These are phyloP conservation scores for Botryotinia convoluta DNA, from an alignment of 2,329 filamentous ascomycete species.

Conservation along the genomic window DNA sequence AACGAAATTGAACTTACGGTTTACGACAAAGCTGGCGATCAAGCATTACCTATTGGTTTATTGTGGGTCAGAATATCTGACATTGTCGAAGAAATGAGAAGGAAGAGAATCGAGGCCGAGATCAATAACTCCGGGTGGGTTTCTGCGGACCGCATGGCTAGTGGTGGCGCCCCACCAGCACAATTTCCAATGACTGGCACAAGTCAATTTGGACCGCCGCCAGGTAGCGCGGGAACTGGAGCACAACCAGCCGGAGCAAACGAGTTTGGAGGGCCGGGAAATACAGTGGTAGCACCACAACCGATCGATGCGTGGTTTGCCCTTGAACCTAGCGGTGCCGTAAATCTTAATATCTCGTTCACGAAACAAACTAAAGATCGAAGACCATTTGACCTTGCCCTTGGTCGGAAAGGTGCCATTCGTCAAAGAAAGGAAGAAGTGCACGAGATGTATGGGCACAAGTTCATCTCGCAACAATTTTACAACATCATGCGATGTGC, in stretches of 20 bases:
- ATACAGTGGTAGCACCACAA: conserved; percentile 42
- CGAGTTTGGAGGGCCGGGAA: conserved; percentile 37
- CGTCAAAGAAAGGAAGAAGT: conserved; percentile 97
- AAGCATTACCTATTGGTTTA: conserved; percentile 88
- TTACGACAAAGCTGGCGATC: conserved; percentile 91
- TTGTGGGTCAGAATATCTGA: conserved; percentile 96
- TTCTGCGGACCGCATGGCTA: conserved; percentile 90
- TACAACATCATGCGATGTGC: conserved; percentile 99
- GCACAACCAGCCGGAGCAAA: conserved; percentile 22
- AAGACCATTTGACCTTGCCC: conserved; percentile 79
- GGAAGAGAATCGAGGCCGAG: conserved; percentile 95
- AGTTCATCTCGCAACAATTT: conserved; percentile 97
- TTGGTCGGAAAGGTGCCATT: conserved; percentile 92
- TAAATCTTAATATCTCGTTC: conserved; percentile 89
- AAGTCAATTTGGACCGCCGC: conserved; percentile 46
- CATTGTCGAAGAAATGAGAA: conserved; percentile 94
- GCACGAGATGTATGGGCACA: conserved; percentile 98
- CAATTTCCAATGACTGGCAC: conserved; percentile 58
- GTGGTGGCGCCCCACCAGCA: conserved; percentile 48
- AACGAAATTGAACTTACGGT: conserved; percentile 98
- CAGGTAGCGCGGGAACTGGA: conserved; percentile 40
- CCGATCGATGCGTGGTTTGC: conserved; percentile 96
- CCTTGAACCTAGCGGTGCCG: conserved; percentile 87
- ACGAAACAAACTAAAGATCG: conserved; percentile 85
- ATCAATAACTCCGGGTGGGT: conserved; percentile 96